Evolutionary conservation across 805 yeast genomes (phyloP).

Genomic region (Wickerhamomyces strasburgensis): DNA sequence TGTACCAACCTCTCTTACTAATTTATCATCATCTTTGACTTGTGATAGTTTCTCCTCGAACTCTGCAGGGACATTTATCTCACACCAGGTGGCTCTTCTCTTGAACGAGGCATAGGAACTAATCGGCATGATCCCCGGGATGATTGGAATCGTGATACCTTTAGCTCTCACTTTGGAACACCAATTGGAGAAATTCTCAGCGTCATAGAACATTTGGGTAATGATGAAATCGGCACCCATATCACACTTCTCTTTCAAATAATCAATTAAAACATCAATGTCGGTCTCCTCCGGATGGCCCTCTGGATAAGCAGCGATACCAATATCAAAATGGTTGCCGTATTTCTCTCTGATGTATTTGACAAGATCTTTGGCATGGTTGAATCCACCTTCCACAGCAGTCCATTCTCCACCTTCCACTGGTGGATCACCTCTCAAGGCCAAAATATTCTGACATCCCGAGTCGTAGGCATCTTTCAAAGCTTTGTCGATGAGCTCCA

Average conservation of each 20-base stretch:
- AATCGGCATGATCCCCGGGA: slow-evolving; percentile 98
- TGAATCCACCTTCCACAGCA: slow-evolving; percentile 68
- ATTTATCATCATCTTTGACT: slow-evolving; percentile 83
- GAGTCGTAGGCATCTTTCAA: slow-evolving; percentile 77
- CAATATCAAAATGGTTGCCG: slow-evolving; percentile 89
- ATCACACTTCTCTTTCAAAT: slow-evolving; percentile 82
- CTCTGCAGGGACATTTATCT: slow-evolving; percentile 69
- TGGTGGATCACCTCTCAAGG: slow-evolving; percentile 95
- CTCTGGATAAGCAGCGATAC: slow-evolving; percentile 97
- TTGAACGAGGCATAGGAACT: slow-evolving; percentile 90
- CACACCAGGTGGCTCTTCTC: slow-evolving; percentile 94
- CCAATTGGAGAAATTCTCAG: slow-evolving; percentile 80
- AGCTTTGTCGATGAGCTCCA: slow-evolving; percentile 76
- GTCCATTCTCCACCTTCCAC: slow-evolving; percentile 46
- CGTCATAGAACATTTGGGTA: slow-evolving; percentile 97
- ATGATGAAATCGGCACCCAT: slow-evolving; percentile 92
- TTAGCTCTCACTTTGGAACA: slow-evolving; percentile 59
- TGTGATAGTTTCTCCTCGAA: slow-evolving; percentile 71
- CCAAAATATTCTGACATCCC: slow-evolving; percentile 93
- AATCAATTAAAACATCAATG: slow-evolving; percentile 45
- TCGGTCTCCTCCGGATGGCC: slow-evolving; percentile 85
- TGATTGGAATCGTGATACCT: slow-evolving; percentile 81
- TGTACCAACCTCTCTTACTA: slow-evolving; percentile 82
- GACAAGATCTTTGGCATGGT: slow-evolving; percentile 84
- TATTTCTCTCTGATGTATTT: slow-evolving; percentile 67